phyloP scores from a whole-genome alignment of 768 basidiomycete genomes.

The Lactarius psammicola region DNA sequence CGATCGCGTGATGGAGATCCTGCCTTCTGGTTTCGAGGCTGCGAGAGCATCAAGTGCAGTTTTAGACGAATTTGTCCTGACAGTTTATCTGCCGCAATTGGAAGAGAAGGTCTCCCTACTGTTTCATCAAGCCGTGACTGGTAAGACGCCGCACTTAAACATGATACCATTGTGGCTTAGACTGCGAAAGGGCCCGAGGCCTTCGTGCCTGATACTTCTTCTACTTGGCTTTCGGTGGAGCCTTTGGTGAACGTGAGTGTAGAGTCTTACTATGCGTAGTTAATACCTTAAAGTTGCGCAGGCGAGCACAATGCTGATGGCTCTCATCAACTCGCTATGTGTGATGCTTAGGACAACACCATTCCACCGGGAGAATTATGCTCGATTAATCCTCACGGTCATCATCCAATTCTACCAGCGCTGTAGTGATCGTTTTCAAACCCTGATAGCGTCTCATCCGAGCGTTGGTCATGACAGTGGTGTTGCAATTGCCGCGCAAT shows the following conservation, averaged over 20 bases:
- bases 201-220: slow-evolving; percentile 78
- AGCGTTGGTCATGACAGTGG: slow-evolving; percentile 42
- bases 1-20: slow-evolving; percentile 61
- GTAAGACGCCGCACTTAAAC: slow-evolving; percentile 39
- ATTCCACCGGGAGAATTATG: slow-evolving; percentile 93
- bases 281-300: slow-evolving; percentile 36
- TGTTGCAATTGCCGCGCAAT: slow-evolving; percentile 64
- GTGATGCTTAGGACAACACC: slow-evolving; percentile 88
- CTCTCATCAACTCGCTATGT: slow-evolving; percentile 88
- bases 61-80: slow-evolving; percentile 89
- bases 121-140: slow-evolving; percentile 82
- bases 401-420: slow-evolving; percentile 96
- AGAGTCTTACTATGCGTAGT: neutral
- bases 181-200: slow-evolving; percentile 69
- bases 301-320: slow-evolving; percentile 83
- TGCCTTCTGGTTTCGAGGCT: slow-evolving; percentile 71
- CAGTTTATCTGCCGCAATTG: slow-evolving; percentile 89
- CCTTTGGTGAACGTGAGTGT: slow-evolving; percentile 73
- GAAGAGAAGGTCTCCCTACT: slow-evolving; percentile 89
- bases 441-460: slow-evolving; percentile 52
- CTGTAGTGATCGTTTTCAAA: slow-evolving; percentile 85
- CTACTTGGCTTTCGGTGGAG: slow-evolving; percentile 57
- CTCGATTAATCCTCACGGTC: slow-evolving; percentile 88
- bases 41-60: slow-evolving; percentile 66
- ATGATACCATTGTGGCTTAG: slow-evolving; percentile 11